Percentiles rank a stretch among this genome's conserved stretches.
Conservation (phyloP, 2,329 filamentous ascomycete species). For the Tolypocladium amazonense region DNA sequence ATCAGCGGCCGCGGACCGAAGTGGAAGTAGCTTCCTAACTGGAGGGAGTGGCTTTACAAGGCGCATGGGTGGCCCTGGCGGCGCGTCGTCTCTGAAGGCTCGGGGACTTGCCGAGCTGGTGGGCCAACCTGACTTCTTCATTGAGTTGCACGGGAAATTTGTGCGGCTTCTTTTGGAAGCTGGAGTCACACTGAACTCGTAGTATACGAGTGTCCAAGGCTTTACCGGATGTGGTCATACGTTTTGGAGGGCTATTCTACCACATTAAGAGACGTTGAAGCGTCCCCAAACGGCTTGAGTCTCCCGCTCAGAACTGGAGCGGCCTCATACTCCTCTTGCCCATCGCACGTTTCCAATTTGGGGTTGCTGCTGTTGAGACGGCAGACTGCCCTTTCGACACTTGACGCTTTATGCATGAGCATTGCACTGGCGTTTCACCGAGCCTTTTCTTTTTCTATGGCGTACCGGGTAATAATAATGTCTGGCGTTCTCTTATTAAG, state of each 20-base stretch:
- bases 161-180: slow-evolving; percentile 52
- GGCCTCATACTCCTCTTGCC: neutral
- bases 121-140: slow-evolving; percentile 57
- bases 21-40: slow-evolving; percentile 45
- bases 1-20: slow-evolving; percentile 23
- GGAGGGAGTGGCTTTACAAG: slow-evolving; percentile 46
- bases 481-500: neutral
- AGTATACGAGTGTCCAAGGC: slow-evolving; percentile 2
- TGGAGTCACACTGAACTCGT: slow-evolving; percentile 41
- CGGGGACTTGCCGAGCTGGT: slow-evolving; percentile 55
- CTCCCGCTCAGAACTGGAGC: neutral
- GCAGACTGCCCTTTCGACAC: neutral
- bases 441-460: neutral
- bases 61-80: slow-evolving; percentile 46
- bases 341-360: neutral
- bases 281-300: no score
- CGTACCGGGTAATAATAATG: slow-evolving; percentile 12
- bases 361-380: neutral
- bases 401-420: slow-evolving; percentile 5
- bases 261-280: neutral
- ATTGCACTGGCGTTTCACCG: slow-evolving; percentile 10
- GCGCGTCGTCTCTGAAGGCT: slow-evolving; percentile 44
- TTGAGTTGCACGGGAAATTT: slow-evolving; percentile 54
- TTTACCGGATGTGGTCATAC: neutral
- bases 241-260: neutral